Conservation (phyloP, 2,329 filamentous ascomycete species). For the Phialophora expanda region DNA sequence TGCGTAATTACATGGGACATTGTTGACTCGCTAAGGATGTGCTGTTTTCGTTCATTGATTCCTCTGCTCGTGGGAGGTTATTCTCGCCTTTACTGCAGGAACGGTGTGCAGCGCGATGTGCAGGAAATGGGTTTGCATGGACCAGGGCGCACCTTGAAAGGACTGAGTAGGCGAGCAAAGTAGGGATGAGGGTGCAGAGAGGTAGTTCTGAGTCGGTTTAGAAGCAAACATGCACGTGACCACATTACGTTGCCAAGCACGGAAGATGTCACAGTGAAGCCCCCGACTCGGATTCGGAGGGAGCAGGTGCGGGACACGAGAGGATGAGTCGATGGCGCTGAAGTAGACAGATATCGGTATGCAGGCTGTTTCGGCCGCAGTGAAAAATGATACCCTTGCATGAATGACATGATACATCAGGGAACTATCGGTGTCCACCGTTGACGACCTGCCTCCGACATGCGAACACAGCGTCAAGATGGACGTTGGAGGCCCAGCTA, state of each 20-base stretch:
- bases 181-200: background rate
- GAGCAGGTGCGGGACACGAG: slow-evolving; percentile 9
- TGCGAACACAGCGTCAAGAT: slow-evolving; percentile 27
- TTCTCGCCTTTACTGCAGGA: background rate
- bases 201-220: background rate
- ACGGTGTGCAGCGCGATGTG: background rate
- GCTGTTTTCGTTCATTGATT: background rate
- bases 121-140: background rate
- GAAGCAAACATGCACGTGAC: background rate
- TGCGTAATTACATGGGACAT: background rate
- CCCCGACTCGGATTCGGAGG: slow-evolving; percentile 5
- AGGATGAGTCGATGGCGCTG: background rate
- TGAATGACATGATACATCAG: background rate
- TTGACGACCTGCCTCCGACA: slow-evolving; percentile 19
- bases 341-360: background rate
- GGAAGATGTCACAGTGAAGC: background rate
- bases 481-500: slow-evolving; percentile 29
- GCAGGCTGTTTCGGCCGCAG: background rate
- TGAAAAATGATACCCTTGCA: slow-evolving; percentile 1
- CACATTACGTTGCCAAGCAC: background rate
- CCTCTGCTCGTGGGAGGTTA: background rate
- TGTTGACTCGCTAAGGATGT: background rate
- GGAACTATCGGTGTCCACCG: background rate
- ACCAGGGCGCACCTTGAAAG: background rate
- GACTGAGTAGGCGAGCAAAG: background rate